phyloP scores from a whole-genome alignment of 2,329 filamentous ascomycete species.

The Fusarium zealandicum region DNA sequence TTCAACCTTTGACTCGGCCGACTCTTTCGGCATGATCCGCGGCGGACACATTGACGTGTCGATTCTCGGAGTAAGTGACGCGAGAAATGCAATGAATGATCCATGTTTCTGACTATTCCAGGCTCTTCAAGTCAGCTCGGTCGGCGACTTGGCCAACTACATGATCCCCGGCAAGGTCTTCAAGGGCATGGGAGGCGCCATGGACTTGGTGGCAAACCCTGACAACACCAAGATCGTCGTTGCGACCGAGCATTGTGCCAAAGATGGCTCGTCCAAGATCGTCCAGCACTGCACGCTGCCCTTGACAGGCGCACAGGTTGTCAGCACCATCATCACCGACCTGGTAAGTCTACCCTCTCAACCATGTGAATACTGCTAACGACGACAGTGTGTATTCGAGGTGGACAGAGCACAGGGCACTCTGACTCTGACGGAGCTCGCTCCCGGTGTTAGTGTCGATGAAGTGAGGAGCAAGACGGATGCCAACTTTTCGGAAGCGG shows the following conservation, averaged over 20 bases:
- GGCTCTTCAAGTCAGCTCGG: conserved; percentile 79
- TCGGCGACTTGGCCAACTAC: conserved; percentile 85
- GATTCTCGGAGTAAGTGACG: conserved; percentile 68
- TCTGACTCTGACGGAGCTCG: conserved; percentile 73
- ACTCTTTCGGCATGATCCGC: conserved; percentile 88
- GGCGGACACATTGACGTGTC: conserved; percentile 85
- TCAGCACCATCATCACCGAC: conserved; percentile 77
- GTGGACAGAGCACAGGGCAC: conserved; percentile 68
- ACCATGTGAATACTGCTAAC: conserved; percentile 9
- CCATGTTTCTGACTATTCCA: conserved; percentile 22
- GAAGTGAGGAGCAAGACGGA: conserved; percentile 74
- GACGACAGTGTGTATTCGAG: conserved; percentile 69
- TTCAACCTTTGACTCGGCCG: conserved; percentile 78
- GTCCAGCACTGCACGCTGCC: conserved; percentile 69
- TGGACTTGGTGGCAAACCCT: conserved; percentile 76
- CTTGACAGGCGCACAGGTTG: conserved; percentile 70
- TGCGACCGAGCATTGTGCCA: conserved; percentile 73
- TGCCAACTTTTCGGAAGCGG: conserved; percentile 69
- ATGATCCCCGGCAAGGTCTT: conserved; percentile 89
- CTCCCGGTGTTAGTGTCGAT: conserved; percentile 72
- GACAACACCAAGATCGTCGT: conserved; percentile 76
- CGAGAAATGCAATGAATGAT: background rate
- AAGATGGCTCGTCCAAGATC: conserved; percentile 72
- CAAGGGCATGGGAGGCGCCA: conserved; percentile 86
- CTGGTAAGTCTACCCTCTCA: conserved; percentile 58